Evolutionary conservation across 1,139 yeast species (phyloP).

Genomic region (Sugiyamaella paludigena): DNA sequence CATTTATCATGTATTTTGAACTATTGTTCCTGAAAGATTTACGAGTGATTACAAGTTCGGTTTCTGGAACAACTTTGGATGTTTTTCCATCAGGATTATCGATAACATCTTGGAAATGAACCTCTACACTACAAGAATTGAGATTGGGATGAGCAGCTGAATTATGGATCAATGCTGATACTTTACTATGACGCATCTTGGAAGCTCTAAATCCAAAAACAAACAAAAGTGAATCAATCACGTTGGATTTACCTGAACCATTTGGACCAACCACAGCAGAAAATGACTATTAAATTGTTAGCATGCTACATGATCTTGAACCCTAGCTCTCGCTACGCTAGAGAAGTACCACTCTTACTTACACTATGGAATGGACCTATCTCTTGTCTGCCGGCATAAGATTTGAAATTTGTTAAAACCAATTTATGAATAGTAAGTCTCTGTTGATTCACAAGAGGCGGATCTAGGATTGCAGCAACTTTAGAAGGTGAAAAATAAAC

Average conservation of each 20-base stretch:
- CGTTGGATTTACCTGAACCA: slow-evolving; percentile 97
- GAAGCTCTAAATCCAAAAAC: slow-evolving; percentile 96
- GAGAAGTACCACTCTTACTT: no score
- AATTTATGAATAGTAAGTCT: slow-evolving; percentile 74
- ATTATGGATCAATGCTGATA: slow-evolving; percentile 87
- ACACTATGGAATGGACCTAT: slow-evolving; percentile 85
- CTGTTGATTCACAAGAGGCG: slow-evolving; percentile 15
- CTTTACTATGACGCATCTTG: slow-evolving; percentile 94
- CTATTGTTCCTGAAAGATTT: slow-evolving; percentile 73
- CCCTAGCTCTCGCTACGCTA: no score
- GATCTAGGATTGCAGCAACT: background rate
- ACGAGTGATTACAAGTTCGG: slow-evolving; percentile 70
- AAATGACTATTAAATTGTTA: slow-evolving; percentile 53
- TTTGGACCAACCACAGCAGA: slow-evolving; percentile 99
- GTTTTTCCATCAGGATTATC: slow-evolving; percentile 52
- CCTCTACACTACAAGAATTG: slow-evolving; percentile 83
- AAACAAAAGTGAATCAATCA: slow-evolving; percentile 90
- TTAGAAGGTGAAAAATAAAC: slow-evolving; percentile 3
- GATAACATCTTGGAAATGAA: slow-evolving; percentile 77
- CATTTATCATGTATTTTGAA: slow-evolving; percentile 77
- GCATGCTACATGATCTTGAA: slow-evolving; percentile 1
- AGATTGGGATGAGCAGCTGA: slow-evolving; percentile 62
- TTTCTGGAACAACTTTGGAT: slow-evolving; percentile 48
- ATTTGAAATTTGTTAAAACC: slow-evolving; percentile 81
- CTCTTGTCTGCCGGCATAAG: slow-evolving; percentile 91